Evolutionary conservation across 2,329 filamentous ascomycete species (phyloP), one percentile per base, ranked within the genome.

Genomic region (Tolypocladium album): DNA sequence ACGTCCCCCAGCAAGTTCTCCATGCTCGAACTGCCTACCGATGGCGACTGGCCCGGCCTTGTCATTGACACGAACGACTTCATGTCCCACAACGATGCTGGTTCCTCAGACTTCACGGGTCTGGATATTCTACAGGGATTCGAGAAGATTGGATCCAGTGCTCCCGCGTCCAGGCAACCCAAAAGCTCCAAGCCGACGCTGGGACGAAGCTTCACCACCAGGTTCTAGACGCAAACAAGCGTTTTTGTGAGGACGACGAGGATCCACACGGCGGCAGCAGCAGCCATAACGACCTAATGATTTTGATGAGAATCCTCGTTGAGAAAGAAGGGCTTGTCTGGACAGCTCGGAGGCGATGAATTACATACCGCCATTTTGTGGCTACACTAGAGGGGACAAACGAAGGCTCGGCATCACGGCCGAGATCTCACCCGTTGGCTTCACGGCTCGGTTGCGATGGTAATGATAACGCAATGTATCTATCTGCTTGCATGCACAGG

Each of bases 41-140:
- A 78, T 36, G 71, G 73, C 36, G 77, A 75, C 58, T 78, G 75
- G 72, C 67, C 71, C 15, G 63, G 67, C 8, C 64, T 75, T 24
- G 66, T 69, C 42, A 68, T 75, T 36, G 73, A 75, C 57, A 56
- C 69, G 8, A 68, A 71, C 17, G 78, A 82, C 6, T 79, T 77
- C 65, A 69, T 70, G 45, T 67, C 69, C 1, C 66, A 77, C 53
- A 79, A 83, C 9, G 81, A 83, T 17, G 65, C 78, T 0, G 80
- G 85, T 42, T 76, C 76, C 3, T 78, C 83, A 61, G 84, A 87
- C 52, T 78, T 78, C 61, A 74, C 81, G 17, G 84, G 82, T 1
- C 80, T 91, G 57, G 88, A 92, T 67, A 87, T 92, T 64, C 80
- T 89, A 55, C 86, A 89, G 68, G 88, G 88, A 12, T 92, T 91